Base-by-base conservation (phyloP, 768 basidiomycete species). In the Suillus weaverae region DNA sequence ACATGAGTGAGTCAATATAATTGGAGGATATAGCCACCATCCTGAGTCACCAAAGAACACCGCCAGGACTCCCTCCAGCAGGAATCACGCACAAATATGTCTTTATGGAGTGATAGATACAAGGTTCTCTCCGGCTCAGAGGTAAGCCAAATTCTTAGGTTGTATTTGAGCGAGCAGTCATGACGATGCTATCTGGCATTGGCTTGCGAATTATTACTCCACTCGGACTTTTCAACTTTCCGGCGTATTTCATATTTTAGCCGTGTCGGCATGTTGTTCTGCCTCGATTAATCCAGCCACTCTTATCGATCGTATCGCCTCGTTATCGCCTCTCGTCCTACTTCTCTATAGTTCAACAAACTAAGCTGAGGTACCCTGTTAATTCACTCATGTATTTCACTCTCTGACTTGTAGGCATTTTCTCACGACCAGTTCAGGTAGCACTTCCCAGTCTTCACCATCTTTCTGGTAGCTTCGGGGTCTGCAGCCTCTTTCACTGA, bases 391-490 rank as follows among this genome's bases (percentile, higher is more conserved):
- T n/a, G 20, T n/a, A 35, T 54, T 13, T 54, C 53, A 54, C 11
- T 54, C 53, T 20, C 11, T 54, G 11, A n/a, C 53, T 35, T 4
- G 20, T 35, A 35, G 10, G 2, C 30, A 26, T 32, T 10, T 30
- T 51, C 50, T 51, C 32, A 32, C 11, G 51, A 26, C 26, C 13
- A 26, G 48, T 26, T 14, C 48, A 26, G 5, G 22, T 14, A n/a
- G 26, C 26, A 14, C 22, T 22, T 46, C 22, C 39, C 33, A 18
- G 44, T 48, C 41, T 60, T 44, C 50, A 10, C 48, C 20, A 9
- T 62, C 50, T 20, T 63, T 20, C 46, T 44, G 16, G 30, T 61
- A 16, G 44, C 43, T 68, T 43, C n/a, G 41, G 67, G 26, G 38
- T 55, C 26, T 13, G 20, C 18, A 35, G 10, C 20, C 32, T 13